Conservation (phyloP, 176 grass and related monocot genomes). For the Aegilops tauschii region DNA sequence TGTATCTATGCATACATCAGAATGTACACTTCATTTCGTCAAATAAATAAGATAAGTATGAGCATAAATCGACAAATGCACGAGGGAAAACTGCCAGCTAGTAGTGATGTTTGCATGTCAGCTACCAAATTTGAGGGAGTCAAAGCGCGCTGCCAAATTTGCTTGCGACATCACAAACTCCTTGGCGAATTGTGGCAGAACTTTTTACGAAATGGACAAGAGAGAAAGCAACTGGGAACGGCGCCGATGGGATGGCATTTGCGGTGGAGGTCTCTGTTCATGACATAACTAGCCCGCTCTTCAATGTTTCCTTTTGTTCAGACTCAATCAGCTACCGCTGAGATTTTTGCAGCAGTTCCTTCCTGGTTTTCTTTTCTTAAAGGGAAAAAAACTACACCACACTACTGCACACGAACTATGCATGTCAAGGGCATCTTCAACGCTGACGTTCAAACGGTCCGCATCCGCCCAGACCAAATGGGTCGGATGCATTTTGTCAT, state of each 20-base stretch:
- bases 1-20: not conserved
- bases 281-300: not conserved
- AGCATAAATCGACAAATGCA: not conserved
- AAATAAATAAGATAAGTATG: not conserved
- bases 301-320: not conserved
- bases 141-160: constrained; percentile 36
- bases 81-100: constrained; percentile 19
- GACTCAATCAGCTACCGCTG: not conserved
- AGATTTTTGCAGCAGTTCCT: not conserved
- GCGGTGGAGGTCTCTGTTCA: not conserved
- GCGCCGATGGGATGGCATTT: not conserved
- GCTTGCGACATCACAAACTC: not conserved
- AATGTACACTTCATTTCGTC: too few relatives aligned
- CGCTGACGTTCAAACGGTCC: too few relatives aligned
- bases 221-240: constrained; percentile 31
- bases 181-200: not conserved
- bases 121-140: constrained; percentile 24
- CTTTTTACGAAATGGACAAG: not conserved
- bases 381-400: too few relatives aligned
- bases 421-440: too few relatives aligned
- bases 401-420: too few relatives aligned
- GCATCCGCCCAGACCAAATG: too few relatives aligned
- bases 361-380: too few relatives aligned
- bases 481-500: too few relatives aligned
- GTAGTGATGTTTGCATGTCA: constrained; percentile 34